Percentiles rank a stretch among this genome's conserved stretches.
These are phyloP conservation scores for Sporisorium exsertum DNA, from an alignment of 1,284 basidiomycete species.

Conservation along the genomic window DNA sequence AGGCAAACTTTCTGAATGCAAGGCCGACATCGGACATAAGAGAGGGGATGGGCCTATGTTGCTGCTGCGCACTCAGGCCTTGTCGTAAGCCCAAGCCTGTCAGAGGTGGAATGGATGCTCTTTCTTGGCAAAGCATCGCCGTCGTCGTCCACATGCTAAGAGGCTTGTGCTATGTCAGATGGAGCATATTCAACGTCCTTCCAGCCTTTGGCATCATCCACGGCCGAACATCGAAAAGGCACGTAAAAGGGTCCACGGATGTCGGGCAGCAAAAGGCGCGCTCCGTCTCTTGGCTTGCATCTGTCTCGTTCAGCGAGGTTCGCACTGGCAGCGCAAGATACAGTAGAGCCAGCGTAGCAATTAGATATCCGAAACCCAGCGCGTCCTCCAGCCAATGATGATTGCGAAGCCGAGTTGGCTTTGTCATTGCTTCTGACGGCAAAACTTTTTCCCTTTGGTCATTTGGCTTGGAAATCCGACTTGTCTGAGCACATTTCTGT, in stretches of 20 bases:
- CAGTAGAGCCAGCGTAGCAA: too few species aligned
- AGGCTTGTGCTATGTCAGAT: neutral
- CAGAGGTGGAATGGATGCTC: neutral
- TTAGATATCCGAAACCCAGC: too few species aligned
- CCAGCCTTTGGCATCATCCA: neutral
- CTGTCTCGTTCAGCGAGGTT: too few species aligned
- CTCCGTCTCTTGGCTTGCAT: neutral
- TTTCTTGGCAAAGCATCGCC: neutral
- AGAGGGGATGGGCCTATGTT: neutral
- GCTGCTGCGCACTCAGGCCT: neutral
- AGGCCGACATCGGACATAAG: conserved; percentile 10
- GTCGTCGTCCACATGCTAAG: neutral
- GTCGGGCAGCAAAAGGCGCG: neutral
- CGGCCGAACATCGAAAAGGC: neutral
- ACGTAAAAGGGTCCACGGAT: neutral
- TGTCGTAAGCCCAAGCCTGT: too few species aligned
- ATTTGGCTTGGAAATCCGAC: neutral
- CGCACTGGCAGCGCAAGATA: too few species aligned
- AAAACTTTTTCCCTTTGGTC: neutral
- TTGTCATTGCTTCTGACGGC: neutral
- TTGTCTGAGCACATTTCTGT: neutral
- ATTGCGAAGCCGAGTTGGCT: neutral
- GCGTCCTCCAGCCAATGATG: neutral
- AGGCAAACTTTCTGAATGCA: neutral
- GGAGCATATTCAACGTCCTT: neutral